Base-by-base conservation (phyloP, 2,329 filamentous ascomycete genomes). In the Cladosporium sphaerospermum region DNA sequence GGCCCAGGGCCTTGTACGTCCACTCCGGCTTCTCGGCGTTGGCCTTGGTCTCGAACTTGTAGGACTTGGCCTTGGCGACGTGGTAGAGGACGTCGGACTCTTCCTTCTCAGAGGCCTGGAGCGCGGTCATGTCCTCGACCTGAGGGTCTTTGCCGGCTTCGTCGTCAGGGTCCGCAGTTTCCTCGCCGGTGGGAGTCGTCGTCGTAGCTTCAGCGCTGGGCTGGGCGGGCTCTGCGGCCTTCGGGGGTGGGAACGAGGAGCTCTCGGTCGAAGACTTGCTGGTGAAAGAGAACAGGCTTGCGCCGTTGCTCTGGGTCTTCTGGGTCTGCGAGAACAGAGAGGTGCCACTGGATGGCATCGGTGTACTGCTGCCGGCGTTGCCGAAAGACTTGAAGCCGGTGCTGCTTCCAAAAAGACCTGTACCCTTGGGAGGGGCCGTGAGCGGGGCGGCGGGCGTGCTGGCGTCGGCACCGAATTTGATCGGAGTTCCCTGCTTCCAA, bases 1-100 rank as follows among this genome's bases (percentile, higher is more conserved):
- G 78, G 0, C 89, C 89, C 7, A 88, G 74, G 42, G 88, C 89
- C 66, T 85, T 81, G 0, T 78, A 82, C 31, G 77, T 73, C 87
- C 87, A 95, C 1, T 78, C 75, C 49, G 74, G 80, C 62, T 78
- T 75, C n/a, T 70, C 71, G 62, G 77, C 77, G 52, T 74, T 73
- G 32, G 41, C 13, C n/a, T 74, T 71, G 23, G 76, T 74, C 11
- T 74, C 70, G 61, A 82, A 81, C 66, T 85, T 85, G 57, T 85
- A 71, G 10, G 82, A 85, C 68, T 88, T 89, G 42, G 84, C 83
- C 36, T 66, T 61, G 19, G 84, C 81, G 11, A 86, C 78, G 64
- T 92, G 85, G 66, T 86, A 79, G 16, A 90, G 67, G 36, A 84
- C 74, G 32, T 82, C 78, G 67, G 93, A 88, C 54, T 88, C 79